Evolutionary conservation across 306 rosid species (phyloP).

Genomic region (Cicer chorassanicum): DNA sequence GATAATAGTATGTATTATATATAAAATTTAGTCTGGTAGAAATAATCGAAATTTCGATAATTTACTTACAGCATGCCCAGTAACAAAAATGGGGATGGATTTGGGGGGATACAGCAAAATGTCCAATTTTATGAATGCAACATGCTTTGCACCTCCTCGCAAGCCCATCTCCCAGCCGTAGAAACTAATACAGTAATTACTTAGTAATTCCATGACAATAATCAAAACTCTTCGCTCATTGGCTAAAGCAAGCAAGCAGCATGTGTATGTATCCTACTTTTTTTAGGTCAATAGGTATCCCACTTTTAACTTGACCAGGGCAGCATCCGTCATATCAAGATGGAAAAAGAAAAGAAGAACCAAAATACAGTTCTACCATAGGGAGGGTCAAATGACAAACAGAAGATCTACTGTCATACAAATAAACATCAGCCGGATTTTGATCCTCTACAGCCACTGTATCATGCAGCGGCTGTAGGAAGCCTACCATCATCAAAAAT

Average conservation of each 20-base stretch:
- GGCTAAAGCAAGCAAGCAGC: slow-evolving; percentile 2
- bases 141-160: not conserved
- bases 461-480: no score
- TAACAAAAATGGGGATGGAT: not conserved
- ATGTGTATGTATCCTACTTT: not conserved
- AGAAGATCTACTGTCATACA: not conserved
- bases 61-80: not conserved
- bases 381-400: not conserved
- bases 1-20: no score
- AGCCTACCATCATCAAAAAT: not conserved
- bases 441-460: no score
- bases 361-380: not conserved
- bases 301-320: not conserved
- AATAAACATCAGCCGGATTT: no score
- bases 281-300: not conserved
- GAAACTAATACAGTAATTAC: not conserved
- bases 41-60: no score
- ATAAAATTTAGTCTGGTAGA: no score
- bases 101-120: not conserved
- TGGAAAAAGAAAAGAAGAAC: not conserved
- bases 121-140: not conserved
- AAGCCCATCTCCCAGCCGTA: not conserved
- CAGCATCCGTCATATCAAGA: not conserved
- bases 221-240: not conserved
- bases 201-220: not conserved